These are phyloP conservation scores for Vanrija sp. DNA, from an alignment of 1,284 basidiomycete genomes.

Conservation along the genomic window DNA sequence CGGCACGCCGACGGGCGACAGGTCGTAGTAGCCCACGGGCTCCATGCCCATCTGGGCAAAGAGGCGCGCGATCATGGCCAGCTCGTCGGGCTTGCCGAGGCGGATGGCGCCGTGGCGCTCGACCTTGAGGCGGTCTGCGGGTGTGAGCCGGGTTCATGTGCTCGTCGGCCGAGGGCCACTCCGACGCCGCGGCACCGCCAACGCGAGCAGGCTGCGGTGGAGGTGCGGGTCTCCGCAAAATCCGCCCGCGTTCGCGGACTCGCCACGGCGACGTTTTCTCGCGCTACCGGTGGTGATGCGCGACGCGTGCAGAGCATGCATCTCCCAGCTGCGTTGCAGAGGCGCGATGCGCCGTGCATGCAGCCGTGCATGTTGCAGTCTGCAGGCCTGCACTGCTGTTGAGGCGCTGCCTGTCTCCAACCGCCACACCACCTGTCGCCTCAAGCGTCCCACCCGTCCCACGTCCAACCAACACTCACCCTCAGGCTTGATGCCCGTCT, in stretches of 20 bases:
- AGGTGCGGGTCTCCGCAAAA: not conserved
- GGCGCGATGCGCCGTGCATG: too few relatives aligned
- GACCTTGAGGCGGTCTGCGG: conserved; percentile 42
- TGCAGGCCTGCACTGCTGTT: too few relatives aligned
- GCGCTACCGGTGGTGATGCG: too few relatives aligned
- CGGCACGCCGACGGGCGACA: conserved; percentile 45
- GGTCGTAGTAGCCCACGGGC: conserved; percentile 51
- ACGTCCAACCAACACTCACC: conserved; percentile 7
- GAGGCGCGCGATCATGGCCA: conserved; percentile 44
- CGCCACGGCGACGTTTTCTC: too few relatives aligned
- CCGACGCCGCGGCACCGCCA: not conserved
- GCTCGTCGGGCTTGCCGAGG: conserved; percentile 46
- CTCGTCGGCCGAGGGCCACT: not conserved
- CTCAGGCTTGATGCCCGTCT: conserved; percentile 3
- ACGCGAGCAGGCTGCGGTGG: not conserved
- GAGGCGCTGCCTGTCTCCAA: too few relatives aligned
- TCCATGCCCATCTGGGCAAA: conserved; percentile 48
- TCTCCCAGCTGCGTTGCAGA: too few relatives aligned
- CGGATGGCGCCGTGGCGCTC: conserved; percentile 52
- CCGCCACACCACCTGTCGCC: too few relatives aligned
- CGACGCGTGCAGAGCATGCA: too few relatives aligned
- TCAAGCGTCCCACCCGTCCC: too few relatives aligned
- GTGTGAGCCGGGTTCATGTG: not conserved
- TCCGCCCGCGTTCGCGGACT: not conserved
- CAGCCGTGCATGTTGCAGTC: too few relatives aligned